Evolutionary conservation across 768 basidiomycete species (phyloP).

Genomic region (Nidularia sp.): DNA sequence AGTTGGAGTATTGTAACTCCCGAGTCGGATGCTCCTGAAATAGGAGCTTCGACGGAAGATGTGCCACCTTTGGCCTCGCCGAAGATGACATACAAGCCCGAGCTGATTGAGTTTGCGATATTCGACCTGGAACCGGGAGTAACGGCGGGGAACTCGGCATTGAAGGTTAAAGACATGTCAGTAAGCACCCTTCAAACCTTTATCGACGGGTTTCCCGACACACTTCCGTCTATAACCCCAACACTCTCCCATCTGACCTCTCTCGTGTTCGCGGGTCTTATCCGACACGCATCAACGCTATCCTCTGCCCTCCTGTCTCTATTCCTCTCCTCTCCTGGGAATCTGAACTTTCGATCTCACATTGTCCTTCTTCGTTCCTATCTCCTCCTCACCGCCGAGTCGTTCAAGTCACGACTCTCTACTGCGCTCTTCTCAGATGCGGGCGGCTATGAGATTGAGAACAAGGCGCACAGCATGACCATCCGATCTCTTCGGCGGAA

Average conservation of each 20-base stretch:
- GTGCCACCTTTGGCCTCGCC: neutral
- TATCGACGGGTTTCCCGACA: conserved; percentile 51
- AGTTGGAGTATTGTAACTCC: conserved; percentile 29
- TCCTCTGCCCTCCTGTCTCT: conserved; percentile 64
- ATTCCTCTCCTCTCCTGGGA: conserved; percentile 58
- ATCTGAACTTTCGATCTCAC: conserved; percentile 68
- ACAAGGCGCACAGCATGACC: conserved; percentile 26
- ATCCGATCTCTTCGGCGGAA: conserved; percentile 28
- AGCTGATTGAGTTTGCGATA: conserved; percentile 42
- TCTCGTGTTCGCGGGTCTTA: conserved; percentile 58
- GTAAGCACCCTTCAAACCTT: conserved; percentile 37
- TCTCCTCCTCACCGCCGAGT: conserved; percentile 64
- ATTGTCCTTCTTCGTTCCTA: conserved; percentile 70
- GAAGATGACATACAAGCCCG: conserved; percentile 19
- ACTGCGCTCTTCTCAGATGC: conserved; percentile 77
- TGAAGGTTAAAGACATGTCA: conserved; percentile 19
- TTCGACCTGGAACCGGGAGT: conserved; percentile 70
- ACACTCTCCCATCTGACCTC: conserved; percentile 58
- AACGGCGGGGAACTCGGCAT: conserved; percentile 18
- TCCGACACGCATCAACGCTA: conserved; percentile 58
- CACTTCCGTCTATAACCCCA: conserved; percentile 61
- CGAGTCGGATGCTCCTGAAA: too few species aligned
- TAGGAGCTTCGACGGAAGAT: conserved; percentile 5
- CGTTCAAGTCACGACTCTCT: conserved; percentile 69
- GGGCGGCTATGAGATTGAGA: conserved; percentile 41